phyloP scores from a whole-genome alignment of 2,329 filamentous ascomycete genomes.

The Seiridium unicorne region DNA sequence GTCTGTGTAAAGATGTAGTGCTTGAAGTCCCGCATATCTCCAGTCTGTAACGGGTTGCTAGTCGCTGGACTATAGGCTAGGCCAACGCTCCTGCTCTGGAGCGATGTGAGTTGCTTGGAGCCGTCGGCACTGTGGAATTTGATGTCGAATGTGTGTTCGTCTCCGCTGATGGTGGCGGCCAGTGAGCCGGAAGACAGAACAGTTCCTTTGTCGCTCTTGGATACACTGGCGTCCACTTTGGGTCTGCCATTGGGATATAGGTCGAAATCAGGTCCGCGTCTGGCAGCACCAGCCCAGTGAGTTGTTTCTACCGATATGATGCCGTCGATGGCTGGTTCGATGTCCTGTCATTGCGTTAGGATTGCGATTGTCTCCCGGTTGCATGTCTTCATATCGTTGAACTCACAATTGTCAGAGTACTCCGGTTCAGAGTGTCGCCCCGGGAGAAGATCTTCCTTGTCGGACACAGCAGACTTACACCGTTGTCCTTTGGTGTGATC shows the following conservation, averaged over 20 bases:
- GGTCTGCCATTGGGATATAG: conserved; percentile 54
- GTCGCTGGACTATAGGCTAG: conserved; percentile 55
- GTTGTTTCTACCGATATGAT: conserved; percentile 59
- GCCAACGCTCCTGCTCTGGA: conserved; percentile 54
- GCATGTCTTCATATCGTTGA: not conserved
- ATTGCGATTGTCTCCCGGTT: not conserved
- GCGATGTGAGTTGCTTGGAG: conserved; percentile 50
- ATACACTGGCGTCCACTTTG: conserved; percentile 34
- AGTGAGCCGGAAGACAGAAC: conserved; percentile 50
- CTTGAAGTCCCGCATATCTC: conserved; percentile 49
- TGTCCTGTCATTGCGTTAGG: conserved; percentile 34
- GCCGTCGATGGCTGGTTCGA: conserved; percentile 56
- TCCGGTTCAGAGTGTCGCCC: conserved; percentile 55
- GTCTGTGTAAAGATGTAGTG: conserved; percentile 60
- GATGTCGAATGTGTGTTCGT: conserved; percentile 52
- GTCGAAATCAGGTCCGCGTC: conserved; percentile 55
- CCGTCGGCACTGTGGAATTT: conserved; percentile 50
- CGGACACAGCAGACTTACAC: conserved; percentile 55
- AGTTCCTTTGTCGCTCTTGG: conserved; percentile 40
- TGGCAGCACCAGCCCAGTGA: conserved; percentile 53
- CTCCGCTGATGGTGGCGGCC: conserved; percentile 47
- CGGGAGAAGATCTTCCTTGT: conserved; percentile 52
- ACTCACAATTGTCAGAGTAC: conserved; percentile 50
- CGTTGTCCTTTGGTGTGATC: conserved; percentile 44
- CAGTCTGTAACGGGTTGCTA: conserved; percentile 49